phyloP scores from a whole-genome alignment of 2,329 filamentous ascomycete genomes.

The Pestalotiopsis sp. region DNA sequence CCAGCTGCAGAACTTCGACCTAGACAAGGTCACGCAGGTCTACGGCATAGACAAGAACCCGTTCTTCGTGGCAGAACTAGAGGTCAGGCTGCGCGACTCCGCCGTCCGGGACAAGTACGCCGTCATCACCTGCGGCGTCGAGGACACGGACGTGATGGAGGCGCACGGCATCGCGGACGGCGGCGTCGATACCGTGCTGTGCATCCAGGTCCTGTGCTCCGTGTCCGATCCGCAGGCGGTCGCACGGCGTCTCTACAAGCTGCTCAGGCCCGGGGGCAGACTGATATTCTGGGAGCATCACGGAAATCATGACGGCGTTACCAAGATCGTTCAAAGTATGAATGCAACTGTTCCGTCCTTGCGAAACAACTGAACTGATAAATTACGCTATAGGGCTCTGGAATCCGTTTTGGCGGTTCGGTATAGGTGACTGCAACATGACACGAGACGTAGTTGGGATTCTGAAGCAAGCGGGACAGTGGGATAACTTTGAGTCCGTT shows the following conservation, averaged over 20 bases:
- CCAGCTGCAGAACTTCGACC: not conserved
- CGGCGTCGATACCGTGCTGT: not conserved
- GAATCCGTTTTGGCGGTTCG: not conserved
- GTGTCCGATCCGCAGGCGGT: not conserved
- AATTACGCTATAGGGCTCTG: not conserved
- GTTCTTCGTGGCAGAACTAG: not conserved
- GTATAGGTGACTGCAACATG: not conserved
- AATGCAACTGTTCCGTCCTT: not conserved
- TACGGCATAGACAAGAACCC: conserved; percentile 3
- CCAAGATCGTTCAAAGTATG: not conserved
- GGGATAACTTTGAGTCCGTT: not conserved
- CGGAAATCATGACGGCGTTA: not conserved
- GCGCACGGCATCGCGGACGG: not conserved
- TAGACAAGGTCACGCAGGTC: not conserved
- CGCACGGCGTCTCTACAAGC: not conserved
- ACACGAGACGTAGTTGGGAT: not conserved
- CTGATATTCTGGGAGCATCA: conserved; percentile 10
- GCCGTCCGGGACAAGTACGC: not conserved
- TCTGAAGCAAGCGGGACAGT: not conserved
- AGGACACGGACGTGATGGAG: conserved; percentile 4
- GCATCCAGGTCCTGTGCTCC: conserved; percentile 6
- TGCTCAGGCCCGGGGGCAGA: conserved; percentile 5
- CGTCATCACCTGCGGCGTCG: not conserved
- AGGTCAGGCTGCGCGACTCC: not conserved
- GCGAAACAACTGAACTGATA: not conserved